phyloP scores from a whole-genome alignment of 2,329 filamentous ascomycete genomes.

The Cladosporium sp. region DNA sequence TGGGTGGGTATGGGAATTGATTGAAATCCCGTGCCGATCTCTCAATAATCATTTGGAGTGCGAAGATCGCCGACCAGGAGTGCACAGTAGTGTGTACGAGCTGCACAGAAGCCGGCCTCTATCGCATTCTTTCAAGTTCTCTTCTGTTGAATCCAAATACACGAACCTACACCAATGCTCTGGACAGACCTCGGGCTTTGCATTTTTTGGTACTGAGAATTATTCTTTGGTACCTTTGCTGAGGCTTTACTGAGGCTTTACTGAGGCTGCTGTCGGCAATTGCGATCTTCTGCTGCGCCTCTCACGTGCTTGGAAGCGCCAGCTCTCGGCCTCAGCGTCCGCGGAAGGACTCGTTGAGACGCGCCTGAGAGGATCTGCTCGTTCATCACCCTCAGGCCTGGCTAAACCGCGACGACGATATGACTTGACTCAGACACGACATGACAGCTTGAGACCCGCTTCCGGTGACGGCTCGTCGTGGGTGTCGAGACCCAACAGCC shows the following conservation, averaged over 20 bases:
- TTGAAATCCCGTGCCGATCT: neutral
- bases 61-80: neutral
- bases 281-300: neutral
- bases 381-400: neutral
- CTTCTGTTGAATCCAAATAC: too few relatives aligned
- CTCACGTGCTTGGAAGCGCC: neutral
- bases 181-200: neutral
- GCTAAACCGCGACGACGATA: neutral
- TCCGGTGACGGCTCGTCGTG: neutral
- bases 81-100: too few relatives aligned
- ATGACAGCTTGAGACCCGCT: neutral
- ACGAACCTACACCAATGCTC: neutral
- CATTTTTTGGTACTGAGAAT: neutral
- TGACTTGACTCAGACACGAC: neutral
- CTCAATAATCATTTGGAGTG: too few relatives aligned
- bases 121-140: too few relatives aligned
- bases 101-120: too few relatives aligned
- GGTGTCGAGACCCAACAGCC: neutral
- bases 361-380: neutral
- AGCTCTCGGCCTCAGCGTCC: neutral
- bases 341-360: neutral
- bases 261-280: neutral
- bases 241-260: too few relatives aligned
- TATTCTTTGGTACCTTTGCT: neutral
- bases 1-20: neutral